Conservation (phyloP, 257 asterid species). For the Nicotiana obtusifolia region DNA sequence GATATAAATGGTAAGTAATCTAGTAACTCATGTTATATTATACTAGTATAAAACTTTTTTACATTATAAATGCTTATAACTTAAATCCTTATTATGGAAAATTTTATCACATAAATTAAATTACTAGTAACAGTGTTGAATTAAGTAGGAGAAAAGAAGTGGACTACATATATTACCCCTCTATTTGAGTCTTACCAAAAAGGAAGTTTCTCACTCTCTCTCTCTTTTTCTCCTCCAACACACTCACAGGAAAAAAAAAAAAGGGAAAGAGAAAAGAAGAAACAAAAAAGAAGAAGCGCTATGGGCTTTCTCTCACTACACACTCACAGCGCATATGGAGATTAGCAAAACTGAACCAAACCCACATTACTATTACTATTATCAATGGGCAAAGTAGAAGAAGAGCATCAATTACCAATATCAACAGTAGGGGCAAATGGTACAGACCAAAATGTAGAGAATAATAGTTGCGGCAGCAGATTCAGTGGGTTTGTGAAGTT, state of each 20-base stretch:
- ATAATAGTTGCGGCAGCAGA: constrained; percentile 28
- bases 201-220: constrained; percentile 12
- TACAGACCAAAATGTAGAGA: constrained; percentile 30
- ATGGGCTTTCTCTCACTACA: constrained; percentile 36
- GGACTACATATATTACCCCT: constrained; percentile 7
- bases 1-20: too few relatives aligned
- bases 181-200: constrained; percentile 27
- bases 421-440: constrained; percentile 53
- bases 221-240: constrained; percentile 18
- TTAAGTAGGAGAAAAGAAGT: background rate
- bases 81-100: too few relatives aligned
- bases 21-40: too few relatives aligned
- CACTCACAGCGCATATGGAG: constrained; percentile 30
- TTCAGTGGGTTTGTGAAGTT: constrained; percentile 37
- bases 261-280: constrained; percentile 4
- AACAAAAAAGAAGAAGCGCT: constrained; percentile 12
- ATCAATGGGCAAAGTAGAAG: constrained; percentile 76
- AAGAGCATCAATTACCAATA: constrained; percentile 31
- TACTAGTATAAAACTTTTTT: too few relatives aligned
- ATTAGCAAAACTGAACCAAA: constrained; percentile 20
- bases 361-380: constrained; percentile 48
- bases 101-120: too few relatives aligned
- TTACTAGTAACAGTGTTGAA: background rate
- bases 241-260: constrained; percentile 5
- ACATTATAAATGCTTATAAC: too few relatives aligned